phyloP scores from a whole-genome alignment of 805 yeast species.

The Cyberlindnera veronae region DNA sequence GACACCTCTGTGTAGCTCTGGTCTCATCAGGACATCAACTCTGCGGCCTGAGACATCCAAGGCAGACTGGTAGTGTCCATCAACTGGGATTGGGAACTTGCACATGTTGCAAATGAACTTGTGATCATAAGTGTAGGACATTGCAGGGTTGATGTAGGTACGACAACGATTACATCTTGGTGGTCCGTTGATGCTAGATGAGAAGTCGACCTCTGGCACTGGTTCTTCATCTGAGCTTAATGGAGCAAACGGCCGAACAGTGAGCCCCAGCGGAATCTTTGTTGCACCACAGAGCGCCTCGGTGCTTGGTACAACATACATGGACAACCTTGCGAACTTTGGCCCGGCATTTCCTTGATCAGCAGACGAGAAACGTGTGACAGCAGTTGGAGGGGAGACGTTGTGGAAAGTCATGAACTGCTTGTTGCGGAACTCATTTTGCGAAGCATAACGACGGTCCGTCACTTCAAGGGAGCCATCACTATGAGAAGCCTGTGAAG shows the following conservation, averaged over 20 bases:
- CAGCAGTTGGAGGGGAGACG: slow-evolving; percentile 71
- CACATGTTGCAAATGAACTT: slow-evolving; percentile 84
- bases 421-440: slow-evolving; percentile 24
- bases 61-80: slow-evolving; percentile 62
- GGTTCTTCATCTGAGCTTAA: slow-evolving; percentile 42
- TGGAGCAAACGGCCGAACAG: slow-evolving; percentile 83
- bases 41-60: slow-evolving; percentile 60
- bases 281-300: slow-evolving; percentile 68
- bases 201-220: slow-evolving; percentile 67
- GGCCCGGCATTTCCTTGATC: slow-evolving; percentile 90
- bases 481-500: not conserved
- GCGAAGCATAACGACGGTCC: slow-evolving; percentile 14
- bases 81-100: slow-evolving; percentile 66
- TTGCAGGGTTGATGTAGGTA: slow-evolving; percentile 81
- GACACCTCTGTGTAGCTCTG: slow-evolving; percentile 79
- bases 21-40: slow-evolving; percentile 58
- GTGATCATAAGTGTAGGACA: slow-evolving; percentile 58
- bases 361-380: slow-evolving; percentile 62
- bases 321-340: slow-evolving; percentile 67
- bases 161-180: slow-evolving; percentile 92
- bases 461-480: not conserved
- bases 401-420: slow-evolving; percentile 71
- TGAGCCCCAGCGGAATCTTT: slow-evolving; percentile 75
- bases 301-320: slow-evolving; percentile 78
- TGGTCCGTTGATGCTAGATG: slow-evolving; percentile 51